Base-by-base conservation (phyloP, 2,329 filamentous ascomycete genomes). In the Macroventuria anomochaeta region DNA sequence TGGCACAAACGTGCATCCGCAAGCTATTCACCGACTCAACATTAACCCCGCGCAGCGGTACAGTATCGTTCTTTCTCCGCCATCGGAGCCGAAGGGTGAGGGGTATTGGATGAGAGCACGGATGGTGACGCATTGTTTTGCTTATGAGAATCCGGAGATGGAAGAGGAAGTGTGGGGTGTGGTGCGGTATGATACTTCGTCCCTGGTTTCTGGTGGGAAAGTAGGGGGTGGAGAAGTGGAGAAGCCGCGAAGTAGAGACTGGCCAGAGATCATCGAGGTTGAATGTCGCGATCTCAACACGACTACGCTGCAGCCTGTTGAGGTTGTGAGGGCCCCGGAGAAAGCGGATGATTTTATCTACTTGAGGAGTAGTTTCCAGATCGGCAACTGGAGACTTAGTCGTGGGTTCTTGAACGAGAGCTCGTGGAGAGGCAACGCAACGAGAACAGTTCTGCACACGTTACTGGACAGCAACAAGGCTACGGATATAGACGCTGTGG, bases 21-120 rank as follows among this genome's bases (percentile, higher is more conserved):
- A 78, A 7, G 73, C 77, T 5, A 81, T 84, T 32, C 80, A 83
- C 56, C 78, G 82, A 3, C 70, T 90, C 29, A 83, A 86, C 56
- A 83, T 91, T 55, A 81, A 83, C 25, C 86, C 88, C 0, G 88
- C 86, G 0, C 88, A 91, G 64, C 81, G 88, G 17, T 91, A 91
- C 65, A 89, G 87, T 63, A 77, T 87, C 13, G 66, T 90, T 0
- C 54, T 90, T 1, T 79, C 80, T 7, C 79, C 87, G 3, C 83
- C 84, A 46, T 43, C 29, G 7, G 43, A 62, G 0, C 62, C 59
- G 0, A 63, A 62, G 13, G 55, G 63, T 8, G 62, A 59, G 3
- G 38, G 62, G 2, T 79, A 77, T 59, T 79, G 77, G 73, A 65
- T 79, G 58, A 79, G 87, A 18, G 85, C 86, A 0, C 79, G 81